Evolutionary conservation across 2,329 filamentous ascomycete species (phyloP).

Genomic region (Arthrobotrys conoides): DNA sequence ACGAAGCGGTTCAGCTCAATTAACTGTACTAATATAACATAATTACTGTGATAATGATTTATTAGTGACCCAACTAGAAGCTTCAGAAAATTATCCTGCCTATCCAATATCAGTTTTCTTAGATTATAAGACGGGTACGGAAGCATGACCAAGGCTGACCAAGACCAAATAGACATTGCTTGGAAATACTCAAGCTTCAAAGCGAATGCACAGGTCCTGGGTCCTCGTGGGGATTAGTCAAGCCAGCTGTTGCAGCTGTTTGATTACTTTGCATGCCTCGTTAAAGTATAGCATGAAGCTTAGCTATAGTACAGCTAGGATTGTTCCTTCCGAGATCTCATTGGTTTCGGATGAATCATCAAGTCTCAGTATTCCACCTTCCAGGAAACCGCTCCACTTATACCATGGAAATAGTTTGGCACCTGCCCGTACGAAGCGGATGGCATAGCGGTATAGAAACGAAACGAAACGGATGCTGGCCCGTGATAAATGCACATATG

Average conservation of each 20-base stretch:
- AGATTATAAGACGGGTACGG: neutral
- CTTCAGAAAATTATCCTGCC: neutral
- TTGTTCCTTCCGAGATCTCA: neutral
- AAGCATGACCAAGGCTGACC: slow-evolving; percentile 16
- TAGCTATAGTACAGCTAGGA: neutral
- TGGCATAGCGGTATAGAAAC: neutral
- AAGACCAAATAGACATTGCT: neutral
- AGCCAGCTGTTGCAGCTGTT: too few relatives aligned
- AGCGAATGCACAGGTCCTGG: neutral
- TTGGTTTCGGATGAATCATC: neutral
- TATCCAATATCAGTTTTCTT: neutral
- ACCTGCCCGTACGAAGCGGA: neutral
- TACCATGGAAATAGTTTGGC: neutral
- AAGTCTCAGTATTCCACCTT: neutral
- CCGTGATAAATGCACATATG: neutral
- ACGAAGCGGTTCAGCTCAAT: too few relatives aligned
- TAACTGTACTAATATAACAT: neutral
- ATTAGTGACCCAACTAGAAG: neutral
- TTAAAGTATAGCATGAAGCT: neutral
- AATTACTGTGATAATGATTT: neutral
- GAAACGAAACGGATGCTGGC: neutral
- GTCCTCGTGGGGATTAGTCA: slow-evolving; percentile 3
- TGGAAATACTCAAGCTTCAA: neutral
- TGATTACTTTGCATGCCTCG: slow-evolving; percentile 22
- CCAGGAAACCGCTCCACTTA: slow-evolving; percentile 1